Base-by-base conservation (phyloP, 768 basidiomycete species). In the Suillus subluteus region DNA sequence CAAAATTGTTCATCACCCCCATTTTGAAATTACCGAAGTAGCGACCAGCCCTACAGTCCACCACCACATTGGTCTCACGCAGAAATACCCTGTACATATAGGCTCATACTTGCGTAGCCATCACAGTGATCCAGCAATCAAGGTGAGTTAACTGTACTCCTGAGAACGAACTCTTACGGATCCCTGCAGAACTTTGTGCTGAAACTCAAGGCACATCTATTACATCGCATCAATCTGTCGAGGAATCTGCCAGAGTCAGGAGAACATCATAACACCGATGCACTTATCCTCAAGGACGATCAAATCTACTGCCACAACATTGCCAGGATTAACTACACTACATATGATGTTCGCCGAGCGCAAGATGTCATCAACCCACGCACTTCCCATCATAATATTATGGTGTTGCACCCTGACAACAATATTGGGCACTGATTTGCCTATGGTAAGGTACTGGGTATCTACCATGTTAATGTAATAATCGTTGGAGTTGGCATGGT, bases 191-290 rank as follows among this genome's bases (percentile, higher is more conserved):
- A 23, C 6, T 50, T 50, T 13, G n/a, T 50, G 1, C 23, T 12
- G 0, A 50, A 50, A 13, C 23, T 50, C 5, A 50, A 50, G 23
- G 48, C 23, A 5, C 23, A 50, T 50, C 44, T 65, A 3, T 2
- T n/a, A 5, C 18, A 12, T 50, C 23, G 16, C 0, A 16, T 62
- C 4, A 12, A 23, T 4, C 12, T 2, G 5, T 50, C 48, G 1
- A 50, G 3, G 11, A 13, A 23, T 13, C 4, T 13, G 0, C 23
- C 4, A 3, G 11, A 5, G 4, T 50, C 5, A 9, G 65, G 43
- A 18, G 21, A 78, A 82, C 59, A 81, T 82, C 62, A 66, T 81
- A 4, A 66, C 82, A 5, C 80, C 81, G 73, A 82, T 9, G 12
- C 30, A 12, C 12, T 64, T 37, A 18, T 37, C 35, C 6, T 23